phyloP scores from a whole-genome alignment of 805 yeast genomes.

The Schwanniomyces vanrijiae region DNA sequence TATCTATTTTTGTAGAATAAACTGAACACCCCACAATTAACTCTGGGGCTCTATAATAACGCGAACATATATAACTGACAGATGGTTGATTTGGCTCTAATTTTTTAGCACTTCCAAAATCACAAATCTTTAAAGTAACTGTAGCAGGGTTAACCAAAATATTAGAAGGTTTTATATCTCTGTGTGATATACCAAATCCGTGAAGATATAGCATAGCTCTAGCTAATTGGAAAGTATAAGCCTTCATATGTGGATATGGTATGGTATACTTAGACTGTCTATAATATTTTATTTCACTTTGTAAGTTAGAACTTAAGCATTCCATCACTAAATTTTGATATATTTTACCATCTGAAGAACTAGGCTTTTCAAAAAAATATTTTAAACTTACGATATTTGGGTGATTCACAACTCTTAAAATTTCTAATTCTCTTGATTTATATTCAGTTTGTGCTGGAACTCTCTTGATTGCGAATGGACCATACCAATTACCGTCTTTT shows the following conservation, averaged over 20 bases:
- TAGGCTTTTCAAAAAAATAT: slow-evolving; percentile 68
- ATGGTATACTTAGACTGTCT: slow-evolving; percentile 59
- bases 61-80: slow-evolving; percentile 91
- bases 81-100: slow-evolving; percentile 80
- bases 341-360: slow-evolving; percentile 60
- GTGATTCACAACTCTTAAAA: slow-evolving; percentile 70
- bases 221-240: slow-evolving; percentile 76
- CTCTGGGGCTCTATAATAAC: slow-evolving; percentile 97
- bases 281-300: slow-evolving; percentile 70
- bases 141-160: slow-evolving; percentile 71
- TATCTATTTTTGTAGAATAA: slow-evolving; percentile 88
- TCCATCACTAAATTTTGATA: slow-evolving; percentile 87
- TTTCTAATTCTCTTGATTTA: slow-evolving; percentile 77
- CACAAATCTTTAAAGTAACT: slow-evolving; percentile 73
- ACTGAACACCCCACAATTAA: slow-evolving; percentile 85
- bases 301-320: slow-evolving; percentile 79
- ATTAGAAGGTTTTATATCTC: slow-evolving; percentile 84
- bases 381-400: slow-evolving; percentile 75
- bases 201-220: slow-evolving; percentile 83
- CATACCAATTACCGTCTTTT: slow-evolving; percentile 49
- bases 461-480: slow-evolving; percentile 82
- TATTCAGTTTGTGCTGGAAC: slow-evolving; percentile 88
- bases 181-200: slow-evolving; percentile 76
- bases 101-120: slow-evolving; percentile 82
- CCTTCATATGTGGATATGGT: slow-evolving; percentile 72